A percentile compares a stretch with the other conserved stretches of the same genome.
These are phyloP conservation scores for Penicillium corylophilum DNA, from an alignment of 2,329 filamentous ascomycete genomes.

Conservation along the genomic window DNA sequence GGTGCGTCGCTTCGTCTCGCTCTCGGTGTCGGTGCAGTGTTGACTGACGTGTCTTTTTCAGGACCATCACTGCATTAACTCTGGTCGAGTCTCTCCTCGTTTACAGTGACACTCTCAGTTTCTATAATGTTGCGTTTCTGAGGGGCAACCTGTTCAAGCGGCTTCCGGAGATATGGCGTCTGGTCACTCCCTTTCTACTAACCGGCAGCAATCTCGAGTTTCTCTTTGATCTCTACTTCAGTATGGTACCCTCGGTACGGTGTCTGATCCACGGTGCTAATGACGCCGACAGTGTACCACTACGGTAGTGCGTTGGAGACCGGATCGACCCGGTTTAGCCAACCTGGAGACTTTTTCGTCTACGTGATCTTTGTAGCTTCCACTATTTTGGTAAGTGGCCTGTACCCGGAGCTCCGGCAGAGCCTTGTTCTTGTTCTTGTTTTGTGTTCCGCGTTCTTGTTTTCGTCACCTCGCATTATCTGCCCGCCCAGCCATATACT, in stretches of 20 bases:
- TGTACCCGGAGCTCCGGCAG: conserved; percentile 19
- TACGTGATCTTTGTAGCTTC: conserved; percentile 73
- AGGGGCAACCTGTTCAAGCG: conserved; percentile 51
- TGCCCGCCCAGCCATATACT: conserved; percentile 71
- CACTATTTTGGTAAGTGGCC: conserved; percentile 72
- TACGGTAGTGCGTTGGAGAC: conserved; percentile 75
- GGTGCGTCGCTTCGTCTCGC: conserved; percentile 47
- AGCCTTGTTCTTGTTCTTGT: conserved; percentile 14
- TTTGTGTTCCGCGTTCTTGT: conserved; percentile 20
- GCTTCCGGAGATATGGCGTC: conserved; percentile 61
- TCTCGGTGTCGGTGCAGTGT: conserved; percentile 40
- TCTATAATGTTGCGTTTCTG: conserved; percentile 55
- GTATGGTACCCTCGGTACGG: conserved; percentile 43
- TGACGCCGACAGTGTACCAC: conserved; percentile 60
- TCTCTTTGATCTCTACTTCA: conserved; percentile 72
- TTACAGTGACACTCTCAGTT: conserved; percentile 57
- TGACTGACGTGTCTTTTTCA: conserved; percentile 47
- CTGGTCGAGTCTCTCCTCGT: conserved; percentile 63
- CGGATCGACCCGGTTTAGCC: conserved; percentile 67
- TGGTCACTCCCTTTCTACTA: conserved; percentile 59
- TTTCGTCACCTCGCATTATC: conserved; percentile 65
- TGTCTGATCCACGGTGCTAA: conserved; percentile 31
- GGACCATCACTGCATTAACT: conserved; percentile 66
- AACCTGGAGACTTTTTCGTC: conserved; percentile 75
- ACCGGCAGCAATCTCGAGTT: conserved; percentile 58